Base-by-base conservation (phyloP, 352 stramenopile genomes). In the Phytopythium cucurbitacearum region DNA sequence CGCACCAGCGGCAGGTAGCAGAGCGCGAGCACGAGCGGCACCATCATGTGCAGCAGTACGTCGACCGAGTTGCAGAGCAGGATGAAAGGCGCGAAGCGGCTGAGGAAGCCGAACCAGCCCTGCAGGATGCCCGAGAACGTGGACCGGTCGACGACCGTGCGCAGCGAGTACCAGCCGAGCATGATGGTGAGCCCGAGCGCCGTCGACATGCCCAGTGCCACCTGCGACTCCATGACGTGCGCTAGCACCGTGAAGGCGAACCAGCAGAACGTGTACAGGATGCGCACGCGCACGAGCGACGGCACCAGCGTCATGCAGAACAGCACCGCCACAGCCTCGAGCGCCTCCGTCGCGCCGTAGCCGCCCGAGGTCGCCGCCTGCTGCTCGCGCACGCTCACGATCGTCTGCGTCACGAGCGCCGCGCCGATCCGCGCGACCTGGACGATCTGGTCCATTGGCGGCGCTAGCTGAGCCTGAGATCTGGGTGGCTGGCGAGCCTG, bases 91-190 rank as follows among this genome's bases (percentile, higher is more conserved):
- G 60, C 28, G 51, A 69, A 73, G 40, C 69, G 67, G 45, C 67
- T 74, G 12, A 76, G 39, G 49, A 73, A 65, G 39, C 72, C 72
- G 51, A 78, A 75, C 69, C 70, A 76, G 48, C 69, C 69, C 42
- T 76, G 65, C 51, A 82, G 38, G 15, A 82, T 74, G 32, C 65
- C 69, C 46, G 63, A 65, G 66, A 82, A 82, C 37, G 72, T 69
- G 21, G 65, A 63, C 7, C 63, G 53, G 47, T 82, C 72, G 36
- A 79, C 34, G 36, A 79, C 16, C 16, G 56, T 42, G 3, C 72
- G 72, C 42, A 82, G 59, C 50, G 69, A 73, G 56, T 79, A 82
- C 72, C 72, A 82, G 34, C 69, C 67, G 57, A 79, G 71, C 72
- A 82, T 82, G 49, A 82, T 77, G 48, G 72, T 74, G 51, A 77